Percentiles rank a stretch among this genome's conserved stretches.
phyloP scores from a whole-genome alignment of 306 rosid genomes.

The Sicyos edulis region DNA sequence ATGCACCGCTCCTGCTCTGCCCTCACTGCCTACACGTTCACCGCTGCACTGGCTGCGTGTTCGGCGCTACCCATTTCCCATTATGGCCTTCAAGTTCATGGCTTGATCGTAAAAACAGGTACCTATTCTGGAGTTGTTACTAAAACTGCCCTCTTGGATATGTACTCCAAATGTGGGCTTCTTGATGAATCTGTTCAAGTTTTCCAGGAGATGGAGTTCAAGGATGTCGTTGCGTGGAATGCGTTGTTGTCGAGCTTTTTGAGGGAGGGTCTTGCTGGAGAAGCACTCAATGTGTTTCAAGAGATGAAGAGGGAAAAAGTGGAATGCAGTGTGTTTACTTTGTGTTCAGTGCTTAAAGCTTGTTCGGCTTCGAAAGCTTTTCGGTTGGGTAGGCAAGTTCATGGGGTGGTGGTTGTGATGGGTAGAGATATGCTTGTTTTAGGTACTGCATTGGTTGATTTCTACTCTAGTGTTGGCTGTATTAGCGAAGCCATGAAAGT shows the following conservation, averaged over 20 bases:
- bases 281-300: slow-evolving; percentile 39
- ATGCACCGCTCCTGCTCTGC: slow-evolving; percentile 30
- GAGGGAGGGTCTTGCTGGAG: slow-evolving; percentile 34
- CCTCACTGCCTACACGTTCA: slow-evolving; percentile 38
- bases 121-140: slow-evolving; percentile 35
- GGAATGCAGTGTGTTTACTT: slow-evolving; percentile 43
- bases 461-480: slow-evolving; percentile 42
- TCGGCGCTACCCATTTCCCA: slow-evolving; percentile 24
- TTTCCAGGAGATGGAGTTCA: slow-evolving; percentile 49
- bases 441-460: slow-evolving; percentile 58
- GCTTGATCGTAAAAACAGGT: slow-evolving; percentile 40
- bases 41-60: slow-evolving; percentile 43
- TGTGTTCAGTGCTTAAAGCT: slow-evolving; percentile 57
- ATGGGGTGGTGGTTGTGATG: slow-evolving; percentile 52
- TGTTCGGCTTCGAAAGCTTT: slow-evolving; percentile 47
- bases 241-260: slow-evolving; percentile 40
- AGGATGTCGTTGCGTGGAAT: slow-evolving; percentile 61
- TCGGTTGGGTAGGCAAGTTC: slow-evolving; percentile 54
- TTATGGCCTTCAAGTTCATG: slow-evolving; percentile 42
- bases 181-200: slow-evolving; percentile 33
- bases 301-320: slow-evolving; percentile 48
- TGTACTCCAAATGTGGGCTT: slow-evolving; percentile 46
- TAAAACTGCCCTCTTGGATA: slow-evolving; percentile 45
- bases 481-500: slow-evolving; percentile 45
- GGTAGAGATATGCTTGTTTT: slow-evolving; percentile 55